Base-by-base conservation (phyloP, 495 filamentous ascomycete species). In the Darksidea phi region DNA sequence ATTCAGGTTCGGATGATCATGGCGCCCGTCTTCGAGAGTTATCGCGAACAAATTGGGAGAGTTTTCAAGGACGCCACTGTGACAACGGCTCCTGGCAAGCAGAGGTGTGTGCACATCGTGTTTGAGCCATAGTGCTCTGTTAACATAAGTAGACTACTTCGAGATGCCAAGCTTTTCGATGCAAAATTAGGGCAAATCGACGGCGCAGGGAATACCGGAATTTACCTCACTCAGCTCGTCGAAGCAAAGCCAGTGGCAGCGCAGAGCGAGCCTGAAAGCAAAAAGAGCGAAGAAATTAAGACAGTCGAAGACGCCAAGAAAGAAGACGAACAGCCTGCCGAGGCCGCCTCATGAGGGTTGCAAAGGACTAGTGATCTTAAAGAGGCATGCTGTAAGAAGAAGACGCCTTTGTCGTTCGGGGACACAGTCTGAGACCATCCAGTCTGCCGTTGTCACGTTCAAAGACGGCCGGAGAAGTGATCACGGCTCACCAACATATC, bases 11-110 rank as follows among this genome's bases (percentile, higher is more conserved):
- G 76, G 42, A 83, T 90, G 77, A 97, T 98, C 70, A 96, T 97
- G 90, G 77, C 80, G 6, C 88, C 91, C 7, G 91, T 98, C 0
- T 96, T 96, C 67, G 82, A 79, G 50, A 91, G 83, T 71, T 98
- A 97, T 71, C 85, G 85, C 63, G 88, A 88, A 57, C 90, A 94
- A 60, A 86, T 92, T 77, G 86, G 85, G 3, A 85, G 83, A 55
- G 87, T 89, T 17, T 89, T 91, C 67, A 73, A 82, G 43, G 86
- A 85, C 49, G 82, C 88, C 32, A 76, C 76, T 17, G 77, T 93
- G 20, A 81, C 76, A 67, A 88, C 82, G 18, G 86, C 88, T 58
- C 73, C 73, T 36, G 90, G 84, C 12, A 87, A 86, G 67, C 80
- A 81, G 54, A 86, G 88, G 93, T 96, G 77, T 71, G 83, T 47